Evolutionary conservation across 208 protist species (phyloP).

Genomic region (Spongospora subterranea): DNA sequence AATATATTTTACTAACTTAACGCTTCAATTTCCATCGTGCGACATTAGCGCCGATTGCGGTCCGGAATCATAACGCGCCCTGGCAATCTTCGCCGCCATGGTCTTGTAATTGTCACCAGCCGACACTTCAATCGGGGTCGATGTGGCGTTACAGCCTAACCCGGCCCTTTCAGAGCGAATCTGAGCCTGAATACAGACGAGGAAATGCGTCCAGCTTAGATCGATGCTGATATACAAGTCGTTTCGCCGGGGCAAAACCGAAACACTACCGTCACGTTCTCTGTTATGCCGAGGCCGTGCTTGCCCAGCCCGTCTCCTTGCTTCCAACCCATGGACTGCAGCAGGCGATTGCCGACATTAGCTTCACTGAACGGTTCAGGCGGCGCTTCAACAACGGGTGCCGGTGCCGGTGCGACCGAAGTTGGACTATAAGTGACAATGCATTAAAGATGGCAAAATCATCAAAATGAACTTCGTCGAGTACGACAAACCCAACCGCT

Average conservation of each 20-base stretch:
- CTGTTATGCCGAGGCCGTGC: conserved; percentile 31
- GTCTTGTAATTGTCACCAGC: background rate
- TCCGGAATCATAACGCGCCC: background rate
- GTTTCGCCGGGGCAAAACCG: conserved; percentile 1
- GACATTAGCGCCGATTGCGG: background rate
- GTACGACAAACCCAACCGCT: background rate
- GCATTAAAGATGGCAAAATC: background rate
- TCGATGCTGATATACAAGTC: background rate
- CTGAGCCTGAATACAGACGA: conserved; percentile 17
- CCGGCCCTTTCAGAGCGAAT: background rate
- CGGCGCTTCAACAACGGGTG: background rate
- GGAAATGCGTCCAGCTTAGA: background rate
- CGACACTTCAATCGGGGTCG: background rate
- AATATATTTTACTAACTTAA: no score
- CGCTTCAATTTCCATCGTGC: no score
- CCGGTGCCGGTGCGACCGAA: background rate
- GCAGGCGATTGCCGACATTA: conserved; percentile 10
- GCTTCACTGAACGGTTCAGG: conserved; percentile 23
- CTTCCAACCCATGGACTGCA: conserved; percentile 53
- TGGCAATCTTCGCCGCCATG: conserved; percentile 15
- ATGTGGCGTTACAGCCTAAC: background rate
- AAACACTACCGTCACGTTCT: conserved; percentile 47
- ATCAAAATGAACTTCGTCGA: background rate
- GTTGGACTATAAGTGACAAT: background rate
- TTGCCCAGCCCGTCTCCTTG: conserved; percentile 9